These are phyloP conservation scores for Nakazawaea wickerhamii DNA, from an alignment of 805 yeast species.

Conservation along the genomic window DNA sequence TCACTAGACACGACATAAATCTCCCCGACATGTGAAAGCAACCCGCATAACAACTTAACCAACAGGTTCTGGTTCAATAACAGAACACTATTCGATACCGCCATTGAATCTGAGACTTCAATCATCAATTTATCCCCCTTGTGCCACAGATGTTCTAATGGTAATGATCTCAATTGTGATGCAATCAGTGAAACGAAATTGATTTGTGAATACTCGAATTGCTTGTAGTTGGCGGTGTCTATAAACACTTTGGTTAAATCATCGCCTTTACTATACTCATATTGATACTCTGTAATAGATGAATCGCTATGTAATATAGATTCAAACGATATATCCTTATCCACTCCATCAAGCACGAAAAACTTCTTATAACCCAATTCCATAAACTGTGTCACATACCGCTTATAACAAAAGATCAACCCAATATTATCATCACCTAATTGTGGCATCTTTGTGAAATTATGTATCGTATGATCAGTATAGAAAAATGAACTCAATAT, in stretches of 20 bases:
- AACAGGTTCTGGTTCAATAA: slow-evolving; percentile 24
- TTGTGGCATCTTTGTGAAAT: slow-evolving; percentile 11
- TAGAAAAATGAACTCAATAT: slow-evolving; percentile 24
- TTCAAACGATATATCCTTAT: slow-evolving; percentile 17
- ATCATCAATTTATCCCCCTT: slow-evolving; percentile 22
- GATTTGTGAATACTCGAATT: slow-evolving; percentile 26
- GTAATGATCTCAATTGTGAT: slow-evolving; percentile 28
- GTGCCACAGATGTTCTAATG: slow-evolving; percentile 23
- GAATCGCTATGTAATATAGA: slow-evolving; percentile 19
- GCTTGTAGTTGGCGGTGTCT: slow-evolving; percentile 18
- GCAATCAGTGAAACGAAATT: slow-evolving; percentile 31
- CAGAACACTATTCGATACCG: neutral
- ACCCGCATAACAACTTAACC: slow-evolving; percentile 33
- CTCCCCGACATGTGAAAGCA: slow-evolving; percentile 29
- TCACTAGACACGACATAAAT: slow-evolving; percentile 19
- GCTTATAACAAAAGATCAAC: slow-evolving; percentile 21
- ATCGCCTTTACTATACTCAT: slow-evolving; percentile 18
- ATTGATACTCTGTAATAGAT: slow-evolving; percentile 3
- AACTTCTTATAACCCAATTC: slow-evolving; percentile 20
- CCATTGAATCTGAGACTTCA: neutral
- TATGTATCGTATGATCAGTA: slow-evolving; percentile 5
- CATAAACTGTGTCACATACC: slow-evolving; percentile 11
- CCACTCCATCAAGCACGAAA: slow-evolving; percentile 22
- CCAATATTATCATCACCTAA: slow-evolving; percentile 21
- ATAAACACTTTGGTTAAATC: slow-evolving; percentile 22